Conservation (phyloP, 2,329 filamentous ascomycete genomes). For the Cytospora mali region DNA sequence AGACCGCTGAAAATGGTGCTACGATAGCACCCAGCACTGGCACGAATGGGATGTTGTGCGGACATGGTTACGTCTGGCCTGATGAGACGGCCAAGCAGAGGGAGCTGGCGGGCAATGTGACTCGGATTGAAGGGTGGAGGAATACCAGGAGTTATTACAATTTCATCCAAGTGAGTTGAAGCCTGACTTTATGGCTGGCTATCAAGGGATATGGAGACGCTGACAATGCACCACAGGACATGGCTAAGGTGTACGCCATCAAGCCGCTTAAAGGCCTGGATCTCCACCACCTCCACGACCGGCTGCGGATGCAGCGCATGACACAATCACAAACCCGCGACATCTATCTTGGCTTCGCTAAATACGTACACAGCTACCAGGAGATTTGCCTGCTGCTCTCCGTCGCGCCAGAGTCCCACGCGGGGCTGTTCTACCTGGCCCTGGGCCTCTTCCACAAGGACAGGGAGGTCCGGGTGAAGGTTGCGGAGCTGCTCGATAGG, state of each 20-base stretch:
- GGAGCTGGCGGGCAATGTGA: conserved; percentile 89
- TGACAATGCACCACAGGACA: conserved; percentile 53
- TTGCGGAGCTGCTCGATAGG: conserved; percentile 78
- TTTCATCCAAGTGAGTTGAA: conserved; percentile 73
- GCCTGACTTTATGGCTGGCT: conserved; percentile 29
- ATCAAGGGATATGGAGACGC: conserved; percentile 13
- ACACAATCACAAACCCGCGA: conserved; percentile 75
- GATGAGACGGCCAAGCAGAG: conserved; percentile 79
- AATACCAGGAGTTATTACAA: conserved; percentile 95
- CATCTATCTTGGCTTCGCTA: conserved; percentile 80
- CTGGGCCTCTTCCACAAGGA: conserved; percentile 92
- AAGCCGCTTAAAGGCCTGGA: conserved; percentile 80
- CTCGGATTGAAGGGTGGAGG: conserved; percentile 94
- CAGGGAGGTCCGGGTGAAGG: conserved; percentile 73
- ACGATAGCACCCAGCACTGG: conserved; percentile 47
- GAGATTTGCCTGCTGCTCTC: conserved; percentile 83
- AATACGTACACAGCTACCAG: conserved; percentile 76
- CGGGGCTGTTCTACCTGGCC: conserved; percentile 86
- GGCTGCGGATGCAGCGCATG: conserved; percentile 79
- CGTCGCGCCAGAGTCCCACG: conserved; percentile 82
- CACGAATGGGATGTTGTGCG: conserved; percentile 46
- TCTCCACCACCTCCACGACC: conserved; percentile 89
- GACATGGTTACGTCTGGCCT: conserved; percentile 94
- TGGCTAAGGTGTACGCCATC: conserved; percentile 64
- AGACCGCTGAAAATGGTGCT: conserved; percentile 58